A percentile compares a stretch with the other conserved stretches of the same genome.
phyloP scores from a whole-genome alignment of 176 grass and related monocot species.

The Echinochloa phyllopogon region DNA sequence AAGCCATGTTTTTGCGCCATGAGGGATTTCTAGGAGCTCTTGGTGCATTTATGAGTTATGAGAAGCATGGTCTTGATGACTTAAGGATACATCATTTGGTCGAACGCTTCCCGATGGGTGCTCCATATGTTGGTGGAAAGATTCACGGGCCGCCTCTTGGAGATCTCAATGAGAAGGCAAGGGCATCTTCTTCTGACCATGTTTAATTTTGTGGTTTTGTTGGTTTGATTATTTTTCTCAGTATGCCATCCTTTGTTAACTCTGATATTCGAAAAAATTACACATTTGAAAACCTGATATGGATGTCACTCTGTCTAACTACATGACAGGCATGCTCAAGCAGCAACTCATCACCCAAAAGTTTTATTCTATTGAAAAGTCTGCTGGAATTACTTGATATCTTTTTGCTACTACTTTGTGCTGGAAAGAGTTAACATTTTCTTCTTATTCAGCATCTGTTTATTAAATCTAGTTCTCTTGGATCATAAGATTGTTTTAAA shows the following conservation, averaged over 20 bases:
- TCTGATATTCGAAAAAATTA: slow-evolving; percentile 27
- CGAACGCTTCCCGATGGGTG: slow-evolving; percentile 97
- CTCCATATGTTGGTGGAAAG: slow-evolving; percentile 91
- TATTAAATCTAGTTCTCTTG: slow-evolving; percentile 30
- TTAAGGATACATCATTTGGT: slow-evolving; percentile 89
- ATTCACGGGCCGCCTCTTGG: slow-evolving; percentile 96
- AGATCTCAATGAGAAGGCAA: slow-evolving; percentile 95
- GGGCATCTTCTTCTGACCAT: slow-evolving; percentile 37
- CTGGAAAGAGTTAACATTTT: background rate
- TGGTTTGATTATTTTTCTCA: slow-evolving; percentile 34
- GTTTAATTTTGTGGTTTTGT: slow-evolving; percentile 16
- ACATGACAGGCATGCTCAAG: background rate
- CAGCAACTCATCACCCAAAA: background rate
- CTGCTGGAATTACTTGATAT: background rate
- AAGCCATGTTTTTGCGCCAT: slow-evolving; percentile 97
- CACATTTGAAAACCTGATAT: slow-evolving; percentile 16
- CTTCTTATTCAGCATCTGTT: slow-evolving; percentile 28
- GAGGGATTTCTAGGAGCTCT: slow-evolving; percentile 97
- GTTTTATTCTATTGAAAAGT: background rate
- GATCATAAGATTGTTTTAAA: slow-evolving; percentile 28
- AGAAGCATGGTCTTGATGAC: slow-evolving; percentile 96
- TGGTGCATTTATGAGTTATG: slow-evolving; percentile 97
- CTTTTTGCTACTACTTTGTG: slow-evolving; percentile 27
- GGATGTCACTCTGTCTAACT: background rate
- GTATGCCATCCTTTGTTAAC: slow-evolving; percentile 19